These are phyloP conservation scores for Rugosomyces carneus DNA, from an alignment of 1,284 basidiomycete species.

Conservation along the genomic window DNA sequence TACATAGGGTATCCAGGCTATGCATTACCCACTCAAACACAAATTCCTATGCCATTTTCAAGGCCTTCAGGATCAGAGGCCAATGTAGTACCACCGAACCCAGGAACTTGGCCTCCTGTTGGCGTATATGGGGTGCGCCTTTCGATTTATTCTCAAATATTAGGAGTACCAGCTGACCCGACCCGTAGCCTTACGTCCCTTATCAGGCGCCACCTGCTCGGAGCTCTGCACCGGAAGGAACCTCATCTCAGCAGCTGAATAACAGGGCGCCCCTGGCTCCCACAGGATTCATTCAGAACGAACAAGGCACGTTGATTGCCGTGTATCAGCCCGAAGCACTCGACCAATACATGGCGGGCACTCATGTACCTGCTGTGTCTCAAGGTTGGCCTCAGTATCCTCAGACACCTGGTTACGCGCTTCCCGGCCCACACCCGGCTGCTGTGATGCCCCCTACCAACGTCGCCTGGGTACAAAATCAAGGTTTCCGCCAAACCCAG, in stretches of 20 bases:
- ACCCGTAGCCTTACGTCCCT: conserved; percentile 37
- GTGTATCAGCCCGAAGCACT: conserved; percentile 67
- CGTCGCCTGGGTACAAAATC: conserved; percentile 16
- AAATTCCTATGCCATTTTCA: conserved; percentile 21
- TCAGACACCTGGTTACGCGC: conserved; percentile 15
- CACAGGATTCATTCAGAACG: conserved; percentile 66
- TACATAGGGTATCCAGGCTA: conserved; percentile 46
- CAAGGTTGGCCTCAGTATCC: conserved; percentile 22
- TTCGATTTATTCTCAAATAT: background rate
- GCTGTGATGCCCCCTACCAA: conserved; percentile 10
- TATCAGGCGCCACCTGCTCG: conserved; percentile 35
- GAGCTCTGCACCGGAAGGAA: conserved; percentile 25
- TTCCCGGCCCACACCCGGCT: conserved; percentile 12
- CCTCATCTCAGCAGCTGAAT: conserved; percentile 22
- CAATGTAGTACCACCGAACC: conserved; percentile 22
- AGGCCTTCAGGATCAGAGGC: conserved; percentile 34
- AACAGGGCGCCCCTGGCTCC: conserved; percentile 55
- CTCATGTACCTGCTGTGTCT: conserved; percentile 15
- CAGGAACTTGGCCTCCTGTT: conserved; percentile 29
- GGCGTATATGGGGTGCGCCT: conserved; percentile 42
- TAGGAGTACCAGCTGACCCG: conserved; percentile 11
- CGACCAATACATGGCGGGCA: conserved; percentile 35
- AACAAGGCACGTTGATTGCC: conserved; percentile 62
- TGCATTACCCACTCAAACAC: conserved; percentile 27
- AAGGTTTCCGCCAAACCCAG: conserved; percentile 11